Conservation (phyloP, 2,329 filamentous ascomycete genomes). For the Trichoderma lentiforme region DNA sequence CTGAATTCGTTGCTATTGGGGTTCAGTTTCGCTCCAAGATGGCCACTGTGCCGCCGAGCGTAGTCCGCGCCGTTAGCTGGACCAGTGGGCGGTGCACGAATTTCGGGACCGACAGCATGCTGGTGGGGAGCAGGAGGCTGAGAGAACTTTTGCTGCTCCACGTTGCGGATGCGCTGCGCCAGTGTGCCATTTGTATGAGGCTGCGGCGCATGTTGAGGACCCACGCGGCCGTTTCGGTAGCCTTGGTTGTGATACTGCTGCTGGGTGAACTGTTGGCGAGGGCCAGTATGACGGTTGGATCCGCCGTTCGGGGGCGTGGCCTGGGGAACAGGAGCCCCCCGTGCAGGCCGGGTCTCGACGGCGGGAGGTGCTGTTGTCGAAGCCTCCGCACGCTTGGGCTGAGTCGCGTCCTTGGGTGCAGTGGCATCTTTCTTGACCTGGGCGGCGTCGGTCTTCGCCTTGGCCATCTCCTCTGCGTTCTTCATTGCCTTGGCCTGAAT, state of each 20-base stretch:
- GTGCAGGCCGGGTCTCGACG: constrained; percentile 31
- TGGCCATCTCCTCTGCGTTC: constrained; percentile 63
- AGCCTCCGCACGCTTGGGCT: constrained; percentile 36
- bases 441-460: constrained; percentile 48
- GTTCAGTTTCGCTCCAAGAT: constrained; percentile 57
- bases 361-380: constrained; percentile 6
- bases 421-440: constrained; percentile 42
- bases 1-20: constrained; percentile 75
- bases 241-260: constrained; percentile 45
- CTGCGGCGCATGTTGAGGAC: constrained; percentile 40
- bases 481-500: constrained; percentile 85
- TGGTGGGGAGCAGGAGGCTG: constrained; percentile 42
- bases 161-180: constrained; percentile 48
- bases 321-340: constrained; percentile 35
- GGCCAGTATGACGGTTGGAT: constrained; percentile 44
- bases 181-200: constrained; percentile 45
- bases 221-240: constrained; percentile 48
- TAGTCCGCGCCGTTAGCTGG: constrained; percentile 60
- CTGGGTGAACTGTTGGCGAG: constrained; percentile 48
- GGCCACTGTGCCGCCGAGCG: constrained; percentile 51
- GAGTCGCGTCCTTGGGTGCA: constrained; percentile 42
- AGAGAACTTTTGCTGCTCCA: constrained; percentile 51
- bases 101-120: constrained; percentile 58
- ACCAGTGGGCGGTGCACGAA: constrained; percentile 70
- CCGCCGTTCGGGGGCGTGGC: constrained; percentile 27